Percentiles rank a stretch among this genome's conserved stretches.
phyloP scores from a whole-genome alignment of 2,329 filamentous ascomycete genomes.

The Penicillium sp. region DNA sequence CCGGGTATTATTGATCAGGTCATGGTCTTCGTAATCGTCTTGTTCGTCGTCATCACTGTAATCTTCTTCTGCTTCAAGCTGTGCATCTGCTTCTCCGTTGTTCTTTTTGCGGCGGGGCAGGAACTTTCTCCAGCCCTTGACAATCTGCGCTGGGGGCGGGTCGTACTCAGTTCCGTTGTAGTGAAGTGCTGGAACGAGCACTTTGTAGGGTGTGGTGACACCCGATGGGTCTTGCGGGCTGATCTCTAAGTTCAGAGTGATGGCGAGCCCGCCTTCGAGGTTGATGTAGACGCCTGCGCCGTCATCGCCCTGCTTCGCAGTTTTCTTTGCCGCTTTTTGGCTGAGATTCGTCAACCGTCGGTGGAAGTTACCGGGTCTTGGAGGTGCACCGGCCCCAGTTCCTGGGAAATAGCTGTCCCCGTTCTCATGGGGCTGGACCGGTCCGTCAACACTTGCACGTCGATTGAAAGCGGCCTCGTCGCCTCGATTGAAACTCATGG shows the following conservation, averaged over 20 bases:
- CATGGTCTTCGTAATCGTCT: constrained; percentile 26
- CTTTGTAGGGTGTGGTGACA: constrained; percentile 79
- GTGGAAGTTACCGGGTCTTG: constrained; percentile 53
- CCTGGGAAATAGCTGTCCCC: constrained; percentile 36
- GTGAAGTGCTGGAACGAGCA: constrained; percentile 75
- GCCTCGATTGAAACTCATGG: constrained; percentile 37
- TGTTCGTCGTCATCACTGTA: constrained; percentile 19
- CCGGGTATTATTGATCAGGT: constrained; percentile 26
- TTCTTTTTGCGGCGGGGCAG: constrained; percentile 31
- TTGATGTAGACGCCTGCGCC: constrained; percentile 62
- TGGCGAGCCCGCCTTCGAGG: constrained; percentile 78
- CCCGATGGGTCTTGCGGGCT: constrained; percentile 81
- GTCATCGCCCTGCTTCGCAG: constrained; percentile 53
- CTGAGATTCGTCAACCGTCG: constrained; percentile 69
- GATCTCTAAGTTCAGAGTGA: constrained; percentile 86
- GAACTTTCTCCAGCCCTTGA: constrained; percentile 44
- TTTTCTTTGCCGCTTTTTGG: constrained; percentile 58
- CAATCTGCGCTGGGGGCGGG: constrained; percentile 33
- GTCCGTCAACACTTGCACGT: constrained; percentile 38
- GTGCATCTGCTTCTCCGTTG: background rate
- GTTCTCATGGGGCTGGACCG: constrained; percentile 29
- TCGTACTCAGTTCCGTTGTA: constrained; percentile 48
- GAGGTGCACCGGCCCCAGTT: constrained; percentile 15
- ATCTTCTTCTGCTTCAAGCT: constrained; percentile 15
- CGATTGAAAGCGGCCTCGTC: constrained; percentile 21